Evolutionary conservation across 768 basidiomycete species (phyloP).

Genomic region (Vararia minispora): DNA sequence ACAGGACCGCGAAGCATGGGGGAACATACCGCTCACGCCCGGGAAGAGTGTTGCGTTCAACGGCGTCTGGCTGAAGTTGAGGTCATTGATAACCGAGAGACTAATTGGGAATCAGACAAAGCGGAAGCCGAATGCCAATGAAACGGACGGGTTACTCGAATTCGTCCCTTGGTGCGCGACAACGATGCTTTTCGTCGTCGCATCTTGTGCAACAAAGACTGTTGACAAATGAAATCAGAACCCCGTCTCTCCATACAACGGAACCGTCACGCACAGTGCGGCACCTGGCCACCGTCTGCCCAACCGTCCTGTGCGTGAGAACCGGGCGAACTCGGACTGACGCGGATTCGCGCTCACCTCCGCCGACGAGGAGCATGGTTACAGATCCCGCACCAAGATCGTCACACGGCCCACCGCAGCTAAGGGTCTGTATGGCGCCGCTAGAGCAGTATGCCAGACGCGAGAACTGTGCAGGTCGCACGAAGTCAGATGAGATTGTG

Average conservation of each 20-base stretch:
- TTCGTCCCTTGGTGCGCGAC: slow-evolving; percentile 34
- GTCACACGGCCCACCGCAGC: slow-evolving; percentile 25
- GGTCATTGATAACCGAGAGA: slow-evolving; percentile 27
- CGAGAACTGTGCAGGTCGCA: slow-evolving; percentile 25
- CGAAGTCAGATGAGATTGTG: slow-evolving; percentile 2
- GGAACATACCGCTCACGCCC: slow-evolving; percentile 14
- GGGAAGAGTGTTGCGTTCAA: slow-evolving; percentile 25
- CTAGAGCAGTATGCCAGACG: slow-evolving; percentile 28
- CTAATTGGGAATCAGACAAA: slow-evolving; percentile 9
- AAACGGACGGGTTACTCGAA: slow-evolving; percentile 20
- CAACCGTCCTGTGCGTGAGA: neutral
- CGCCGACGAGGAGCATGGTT: slow-evolving; percentile 21
- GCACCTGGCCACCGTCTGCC: slow-evolving; percentile 20
- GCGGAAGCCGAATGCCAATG: neutral
- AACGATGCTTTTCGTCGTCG: slow-evolving; percentile 22
- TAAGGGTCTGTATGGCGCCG: slow-evolving; percentile 21
- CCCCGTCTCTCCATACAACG: neutral
- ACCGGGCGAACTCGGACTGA: slow-evolving; percentile 12
- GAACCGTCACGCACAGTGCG: slow-evolving; percentile 18
- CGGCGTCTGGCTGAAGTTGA: slow-evolving; percentile 19
- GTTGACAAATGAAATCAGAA: neutral
- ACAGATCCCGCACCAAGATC: slow-evolving; percentile 17
- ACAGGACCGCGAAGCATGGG: no score
- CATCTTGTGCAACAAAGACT: slow-evolving; percentile 30
- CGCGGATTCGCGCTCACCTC: no score